Evolutionary conservation across 2,329 filamentous ascomycete genomes (phyloP).

Genomic region (Elsinoe australis): DNA sequence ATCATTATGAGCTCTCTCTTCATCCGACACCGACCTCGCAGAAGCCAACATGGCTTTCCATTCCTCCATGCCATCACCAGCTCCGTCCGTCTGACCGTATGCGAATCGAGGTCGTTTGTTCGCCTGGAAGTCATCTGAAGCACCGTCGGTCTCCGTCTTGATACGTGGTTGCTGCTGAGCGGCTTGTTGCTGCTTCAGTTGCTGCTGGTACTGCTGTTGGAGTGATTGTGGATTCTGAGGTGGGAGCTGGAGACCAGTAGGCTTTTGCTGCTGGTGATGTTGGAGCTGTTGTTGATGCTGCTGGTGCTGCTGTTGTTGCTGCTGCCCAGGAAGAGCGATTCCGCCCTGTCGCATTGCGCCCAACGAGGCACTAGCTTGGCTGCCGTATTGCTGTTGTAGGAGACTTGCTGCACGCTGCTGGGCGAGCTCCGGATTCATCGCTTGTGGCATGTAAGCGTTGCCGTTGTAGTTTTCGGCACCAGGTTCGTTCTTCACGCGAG

Average conservation of each 20-base stretch:
- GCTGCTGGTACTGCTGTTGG: constrained; percentile 37
- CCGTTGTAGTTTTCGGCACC: constrained; percentile 30
- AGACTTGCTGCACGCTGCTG: constrained; percentile 48
- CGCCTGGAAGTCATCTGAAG: constrained; percentile 18
- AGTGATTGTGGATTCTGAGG: constrained; percentile 31
- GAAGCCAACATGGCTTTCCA: constrained; percentile 53
- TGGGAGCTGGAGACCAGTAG: constrained; percentile 32
- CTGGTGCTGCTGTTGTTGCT: constrained; percentile 23
- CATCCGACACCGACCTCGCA: constrained; percentile 47
- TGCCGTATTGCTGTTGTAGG: constrained; percentile 52
- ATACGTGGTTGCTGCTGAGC: constrained; percentile 31
- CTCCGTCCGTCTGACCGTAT: constrained; percentile 67
- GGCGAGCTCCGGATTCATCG: constrained; percentile 40
- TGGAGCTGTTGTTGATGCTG: constrained; percentile 14
- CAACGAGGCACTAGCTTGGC: constrained; percentile 58
- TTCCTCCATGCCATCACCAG: constrained; percentile 53
- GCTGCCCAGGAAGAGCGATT: constrained; percentile 22
- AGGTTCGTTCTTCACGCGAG: constrained; percentile 48
- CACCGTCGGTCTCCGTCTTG: constrained; percentile 28
- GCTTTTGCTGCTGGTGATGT: constrained; percentile 25
- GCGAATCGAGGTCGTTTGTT: constrained; percentile 37
- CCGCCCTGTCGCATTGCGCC: constrained; percentile 47
- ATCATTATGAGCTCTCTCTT: constrained; percentile 53
- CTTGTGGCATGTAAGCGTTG: constrained; percentile 21
- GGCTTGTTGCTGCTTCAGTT: constrained; percentile 28